Evolutionary conservation across 2,329 filamentous ascomycete genomes (phyloP).

Genomic region (Alternaria dauci): DNA sequence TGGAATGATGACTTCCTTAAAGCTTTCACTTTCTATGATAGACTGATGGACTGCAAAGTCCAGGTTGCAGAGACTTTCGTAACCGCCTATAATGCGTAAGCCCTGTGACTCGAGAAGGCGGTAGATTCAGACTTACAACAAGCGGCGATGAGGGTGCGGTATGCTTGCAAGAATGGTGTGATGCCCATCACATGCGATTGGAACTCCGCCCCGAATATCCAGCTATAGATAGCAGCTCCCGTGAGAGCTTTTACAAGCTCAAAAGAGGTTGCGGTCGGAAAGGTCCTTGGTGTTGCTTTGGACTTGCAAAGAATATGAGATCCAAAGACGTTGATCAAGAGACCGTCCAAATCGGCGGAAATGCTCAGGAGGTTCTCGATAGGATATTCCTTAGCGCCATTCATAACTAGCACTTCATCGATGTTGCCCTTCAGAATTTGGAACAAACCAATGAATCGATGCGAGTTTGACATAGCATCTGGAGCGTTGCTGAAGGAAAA

Average conservation of each 20-base stretch:
- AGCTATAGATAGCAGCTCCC: conserved; percentile 12
- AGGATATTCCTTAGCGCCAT: not conserved
- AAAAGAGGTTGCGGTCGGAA: not conserved
- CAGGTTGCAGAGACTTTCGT: not conserved
- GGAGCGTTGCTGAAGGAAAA: not conserved
- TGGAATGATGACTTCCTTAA: conserved; percentile 9
- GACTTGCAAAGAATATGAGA: not conserved
- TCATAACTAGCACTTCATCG: not conserved
- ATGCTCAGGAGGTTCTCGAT: not conserved
- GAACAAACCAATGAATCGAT: not conserved
- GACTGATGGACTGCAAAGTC: conserved; percentile 8
- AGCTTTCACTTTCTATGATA: conserved; percentile 1
- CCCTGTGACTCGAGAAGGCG: not conserved
- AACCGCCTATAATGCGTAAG: not conserved
- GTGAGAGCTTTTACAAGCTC: conserved; percentile 8
- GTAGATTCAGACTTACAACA: not conserved
- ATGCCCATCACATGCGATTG: not conserved
- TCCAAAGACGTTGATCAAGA: not conserved
- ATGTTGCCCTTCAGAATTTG: not conserved
- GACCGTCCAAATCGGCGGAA: not conserved
- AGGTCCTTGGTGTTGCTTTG: not conserved
- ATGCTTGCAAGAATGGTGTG: conserved; percentile 13
- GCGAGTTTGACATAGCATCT: not conserved
- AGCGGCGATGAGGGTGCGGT: not conserved
- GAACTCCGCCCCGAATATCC: conserved; percentile 6